Conservation (phyloP, 192 early-diverging fungal genomes). For the Linnemannia schmuckeri region DNA sequence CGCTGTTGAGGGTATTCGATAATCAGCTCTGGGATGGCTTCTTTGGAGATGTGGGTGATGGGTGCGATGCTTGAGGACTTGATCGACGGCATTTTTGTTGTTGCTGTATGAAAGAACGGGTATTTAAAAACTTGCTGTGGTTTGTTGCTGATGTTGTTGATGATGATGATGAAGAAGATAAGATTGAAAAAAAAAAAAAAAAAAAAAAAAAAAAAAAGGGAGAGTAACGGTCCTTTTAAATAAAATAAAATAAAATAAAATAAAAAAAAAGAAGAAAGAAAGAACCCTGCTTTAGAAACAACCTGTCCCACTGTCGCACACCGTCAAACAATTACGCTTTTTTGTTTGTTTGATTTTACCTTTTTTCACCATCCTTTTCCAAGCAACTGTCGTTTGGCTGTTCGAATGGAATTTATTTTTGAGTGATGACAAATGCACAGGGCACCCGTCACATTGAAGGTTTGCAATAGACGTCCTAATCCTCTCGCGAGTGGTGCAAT, state of each 20-base stretch:
- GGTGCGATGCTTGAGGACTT: not conserved
- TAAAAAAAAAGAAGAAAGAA: not conserved
- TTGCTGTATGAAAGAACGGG: not conserved
- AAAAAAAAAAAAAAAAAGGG: not conserved
- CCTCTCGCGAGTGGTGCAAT: not conserved
- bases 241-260: too few species aligned
- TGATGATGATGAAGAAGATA: not conserved
- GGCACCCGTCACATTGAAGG: slow-evolving; percentile 8
- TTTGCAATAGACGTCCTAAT: not conserved
- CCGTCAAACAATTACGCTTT: not conserved
- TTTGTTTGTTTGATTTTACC: not conserved
- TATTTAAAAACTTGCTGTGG: not conserved
- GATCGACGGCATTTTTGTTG: not conserved
- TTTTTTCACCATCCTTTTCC: too few species aligned
- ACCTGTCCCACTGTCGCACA: not conserved
- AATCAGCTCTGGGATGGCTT: not conserved
- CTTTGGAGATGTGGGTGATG: slow-evolving; percentile 8
- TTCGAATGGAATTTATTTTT: not conserved
- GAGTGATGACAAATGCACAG: slow-evolving; percentile 3
- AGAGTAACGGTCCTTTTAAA: not conserved
- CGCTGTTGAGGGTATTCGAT: slow-evolving; percentile 15
- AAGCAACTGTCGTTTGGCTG: not conserved
- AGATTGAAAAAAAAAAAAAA: not conserved
- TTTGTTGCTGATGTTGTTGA: not conserved
- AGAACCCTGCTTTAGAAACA: not conserved